phyloP scores from a whole-genome alignment of 1,139 yeast genomes.

The Suhomyces yuchorum region DNA sequence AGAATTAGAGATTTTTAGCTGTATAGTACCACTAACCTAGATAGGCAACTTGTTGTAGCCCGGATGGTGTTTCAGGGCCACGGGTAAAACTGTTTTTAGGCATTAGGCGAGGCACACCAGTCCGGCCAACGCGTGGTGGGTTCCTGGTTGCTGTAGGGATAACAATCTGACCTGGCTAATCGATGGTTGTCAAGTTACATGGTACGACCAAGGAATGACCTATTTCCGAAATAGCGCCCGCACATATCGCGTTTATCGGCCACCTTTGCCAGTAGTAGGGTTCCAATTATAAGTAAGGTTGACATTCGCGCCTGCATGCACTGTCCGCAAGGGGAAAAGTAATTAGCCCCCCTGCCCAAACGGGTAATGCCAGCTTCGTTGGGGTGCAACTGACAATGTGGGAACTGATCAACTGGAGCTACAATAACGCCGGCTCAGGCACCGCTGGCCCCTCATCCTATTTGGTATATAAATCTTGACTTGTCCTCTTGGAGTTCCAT shows the following conservation, averaged over 20 bases:
- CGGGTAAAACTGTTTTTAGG: neutral
- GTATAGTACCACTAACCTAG: slow-evolving; percentile 1
- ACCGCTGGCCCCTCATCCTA: slow-evolving; percentile 7
- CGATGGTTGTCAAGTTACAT: neutral
- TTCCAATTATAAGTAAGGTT: neutral
- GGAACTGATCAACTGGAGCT: neutral
- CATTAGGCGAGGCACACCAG: neutral
- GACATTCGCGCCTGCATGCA: slow-evolving; percentile 1
- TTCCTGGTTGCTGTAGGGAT: too few species aligned
- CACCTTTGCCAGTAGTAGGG: neutral
- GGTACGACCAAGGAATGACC: neutral
- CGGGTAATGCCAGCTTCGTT: slow-evolving; percentile 4
- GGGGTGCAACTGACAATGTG: neutral
- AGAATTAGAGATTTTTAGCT: slow-evolving; percentile 23
- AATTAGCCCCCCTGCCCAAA: slow-evolving; percentile 1
- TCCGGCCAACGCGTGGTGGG: too few species aligned
- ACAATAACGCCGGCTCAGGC: neutral
- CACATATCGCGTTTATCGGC: neutral
- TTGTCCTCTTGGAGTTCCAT: neutral
- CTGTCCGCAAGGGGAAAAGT: slow-evolving; percentile 1
- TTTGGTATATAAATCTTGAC: slow-evolving; percentile 1
- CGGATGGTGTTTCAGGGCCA: neutral
- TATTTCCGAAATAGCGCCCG: neutral
- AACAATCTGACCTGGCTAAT: neutral
- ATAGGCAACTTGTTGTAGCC: neutral